phyloP scores from a whole-genome alignment of 805 yeast species.

The Torulaspora gathmanii region DNA sequence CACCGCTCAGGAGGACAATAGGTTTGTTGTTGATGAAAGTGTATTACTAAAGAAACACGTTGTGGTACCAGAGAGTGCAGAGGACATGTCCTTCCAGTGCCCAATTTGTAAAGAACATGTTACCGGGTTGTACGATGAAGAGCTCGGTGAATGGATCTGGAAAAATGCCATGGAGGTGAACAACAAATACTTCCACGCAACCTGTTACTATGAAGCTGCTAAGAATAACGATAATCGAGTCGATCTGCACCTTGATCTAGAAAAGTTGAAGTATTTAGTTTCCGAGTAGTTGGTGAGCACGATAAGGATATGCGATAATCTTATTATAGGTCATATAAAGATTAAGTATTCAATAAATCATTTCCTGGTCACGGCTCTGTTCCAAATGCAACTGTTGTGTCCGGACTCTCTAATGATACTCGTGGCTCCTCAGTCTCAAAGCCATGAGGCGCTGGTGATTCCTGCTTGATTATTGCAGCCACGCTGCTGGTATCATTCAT shows the following conservation, averaged over 20 bases:
- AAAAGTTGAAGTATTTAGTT: constrained; percentile 22
- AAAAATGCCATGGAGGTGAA: constrained; percentile 52
- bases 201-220: constrained; percentile 61
- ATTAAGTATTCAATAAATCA: background rate
- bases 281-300: constrained; percentile 7
- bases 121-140: constrained; percentile 64
- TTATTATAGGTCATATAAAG: background rate
- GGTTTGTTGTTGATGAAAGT: constrained; percentile 23
- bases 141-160: constrained; percentile 80
- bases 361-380: background rate
- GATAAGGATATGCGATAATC: background rate
- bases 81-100: constrained; percentile 54
- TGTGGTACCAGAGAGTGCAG: constrained; percentile 59
- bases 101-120: constrained; percentile 67
- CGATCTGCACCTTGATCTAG: constrained; percentile 22
- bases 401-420: background rate
- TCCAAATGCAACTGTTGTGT: background rate
- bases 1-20: constrained; percentile 1
- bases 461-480: background rate
- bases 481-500: background rate
- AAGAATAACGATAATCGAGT: constrained; percentile 18
- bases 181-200: constrained; percentile 56
- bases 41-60: constrained; percentile 48
- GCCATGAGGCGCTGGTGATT: background rate
- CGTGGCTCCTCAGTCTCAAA: background rate